These are phyloP conservation scores for Nitzschia inconspicua DNA, from an alignment of 108 stramenopile genomes.

Conservation along the genomic window DNA sequence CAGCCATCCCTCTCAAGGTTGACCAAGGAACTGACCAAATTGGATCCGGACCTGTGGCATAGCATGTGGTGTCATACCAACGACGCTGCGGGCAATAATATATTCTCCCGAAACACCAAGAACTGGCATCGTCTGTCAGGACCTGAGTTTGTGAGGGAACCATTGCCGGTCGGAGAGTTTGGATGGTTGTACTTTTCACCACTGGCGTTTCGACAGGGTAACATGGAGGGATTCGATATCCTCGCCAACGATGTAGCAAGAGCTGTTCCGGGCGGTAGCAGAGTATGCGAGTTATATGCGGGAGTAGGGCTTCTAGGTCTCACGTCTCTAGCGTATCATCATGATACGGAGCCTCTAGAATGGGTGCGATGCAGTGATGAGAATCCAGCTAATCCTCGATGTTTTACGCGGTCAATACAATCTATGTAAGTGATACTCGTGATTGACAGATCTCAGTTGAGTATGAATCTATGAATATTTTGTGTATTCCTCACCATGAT, in stretches of 20 bases:
- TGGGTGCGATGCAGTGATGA: constrained; percentile 92
- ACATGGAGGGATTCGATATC: constrained; percentile 86
- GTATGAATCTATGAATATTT: neutral
- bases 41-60: constrained; percentile 64
- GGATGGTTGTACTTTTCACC: constrained; percentile 86
- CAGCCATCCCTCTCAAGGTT: constrained; percentile 68
- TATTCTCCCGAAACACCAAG: constrained; percentile 55
- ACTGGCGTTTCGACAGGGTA: constrained; percentile 91
- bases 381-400: constrained; percentile 86
- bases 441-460: too few species aligned
- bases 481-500: neutral
- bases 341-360: constrained; percentile 39
- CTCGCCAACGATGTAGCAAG: constrained; percentile 79
- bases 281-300: constrained; percentile 90
- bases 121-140: constrained; percentile 73
- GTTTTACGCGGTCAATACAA: constrained; percentile 69
- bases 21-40: constrained; percentile 57
- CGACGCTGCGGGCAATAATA: constrained; percentile 59
- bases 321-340: constrained; percentile 67
- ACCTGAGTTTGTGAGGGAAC: constrained; percentile 74
- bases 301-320: constrained; percentile 93
- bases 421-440: constrained; percentile 43
- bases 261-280: constrained; percentile 60
- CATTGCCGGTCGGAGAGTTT: constrained; percentile 46
- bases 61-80: constrained; percentile 89